Evolutionary conservation across 768 basidiomycete species (phyloP), one percentile per base, ranked within the genome.

Genomic region (Boletellus ananiceps): DNA sequence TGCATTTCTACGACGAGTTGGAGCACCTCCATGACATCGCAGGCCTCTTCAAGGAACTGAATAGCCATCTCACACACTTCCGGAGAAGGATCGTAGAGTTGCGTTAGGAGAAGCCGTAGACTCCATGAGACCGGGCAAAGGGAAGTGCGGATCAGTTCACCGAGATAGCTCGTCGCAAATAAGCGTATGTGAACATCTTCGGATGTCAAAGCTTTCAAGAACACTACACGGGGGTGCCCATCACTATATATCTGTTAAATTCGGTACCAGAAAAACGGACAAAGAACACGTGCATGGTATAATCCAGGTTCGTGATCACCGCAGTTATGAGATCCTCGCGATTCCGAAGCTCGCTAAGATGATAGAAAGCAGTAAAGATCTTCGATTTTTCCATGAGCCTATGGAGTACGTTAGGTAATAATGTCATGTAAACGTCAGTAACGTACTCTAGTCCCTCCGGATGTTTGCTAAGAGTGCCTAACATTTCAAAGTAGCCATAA

Each of bases 341-440:
- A 66, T 86, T 88, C 21, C 86, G 78, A 32, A 97, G 76, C 62
- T 98, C 96, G 61, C 87, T 91, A 38, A 98, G 70, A 63, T 93
- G 94, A 63, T 98, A 98, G 66, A 98, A 94, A 0, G 90, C 86
- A 0, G 93, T 98, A 67, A 97, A 98, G 23, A 97, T 79, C 60
- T 88, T 89, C 69, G 87, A 87, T 58, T 88, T 88, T 68, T 96
- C 93, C 66, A 99, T 70, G 13, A 98, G 70, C 38, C 94, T 95
- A 51, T 13, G 14, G 12, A 15, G 12, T 39, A 42, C 12, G 48
- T 58, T 6, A 56, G 29, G 38, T 35, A 23, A 29, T 12, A 11
- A 43, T 36, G 38, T 40, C 16, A 42, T 42, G 40, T 8, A 42
- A 35, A 18, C 27, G 11, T 36, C 18, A 11, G 19, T 14, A 38